Evolutionary conservation across 1,139 yeast species (phyloP).

Genomic region (Eremothecium cymbalariae): DNA sequence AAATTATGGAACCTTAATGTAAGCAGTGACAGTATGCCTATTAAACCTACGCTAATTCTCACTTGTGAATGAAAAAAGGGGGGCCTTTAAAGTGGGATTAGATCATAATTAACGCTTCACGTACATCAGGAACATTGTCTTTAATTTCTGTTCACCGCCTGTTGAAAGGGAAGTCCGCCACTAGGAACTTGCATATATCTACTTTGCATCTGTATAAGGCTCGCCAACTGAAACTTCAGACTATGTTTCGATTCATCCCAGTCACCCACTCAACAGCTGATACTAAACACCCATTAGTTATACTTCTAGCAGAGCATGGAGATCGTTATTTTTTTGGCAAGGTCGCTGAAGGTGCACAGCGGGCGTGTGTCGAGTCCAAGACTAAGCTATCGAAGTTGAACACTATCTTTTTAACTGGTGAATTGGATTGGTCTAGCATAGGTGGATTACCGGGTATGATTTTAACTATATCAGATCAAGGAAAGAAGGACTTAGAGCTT

Average conservation of each 20-base stretch:
- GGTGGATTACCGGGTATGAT: constrained; percentile 91
- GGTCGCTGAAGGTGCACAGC: constrained; percentile 78
- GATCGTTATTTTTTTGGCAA: constrained; percentile 68
- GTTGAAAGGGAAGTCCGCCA: too few relatives aligned
- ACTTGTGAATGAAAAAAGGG: too few relatives aligned
- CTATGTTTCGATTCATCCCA: constrained; percentile 33
- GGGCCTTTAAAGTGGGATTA: too few relatives aligned
- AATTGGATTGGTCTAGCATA: constrained; percentile 58
- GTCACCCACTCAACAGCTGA: constrained; percentile 55
- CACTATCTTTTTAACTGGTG: constrained; percentile 70
- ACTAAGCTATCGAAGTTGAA: constrained; percentile 48
- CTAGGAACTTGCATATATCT: too few relatives aligned
- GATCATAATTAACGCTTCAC: too few relatives aligned
- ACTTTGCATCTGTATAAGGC: not conserved
- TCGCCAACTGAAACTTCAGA: constrained; percentile 6
- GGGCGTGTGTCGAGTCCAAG: constrained; percentile 51
- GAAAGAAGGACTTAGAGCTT: constrained; percentile 43
- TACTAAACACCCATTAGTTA: constrained; percentile 49
- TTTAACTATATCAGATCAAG: constrained; percentile 77
- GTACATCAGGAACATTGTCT: too few relatives aligned
- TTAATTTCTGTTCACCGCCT: too few relatives aligned
- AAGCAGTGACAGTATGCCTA: too few relatives aligned
- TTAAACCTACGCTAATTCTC: too few relatives aligned
- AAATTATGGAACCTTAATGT: too few relatives aligned
- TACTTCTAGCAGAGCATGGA: constrained; percentile 41